phyloP scores from a whole-genome alignment of 352 stramenopile genomes.

The Pilasporangium apinafurcum region DNA sequence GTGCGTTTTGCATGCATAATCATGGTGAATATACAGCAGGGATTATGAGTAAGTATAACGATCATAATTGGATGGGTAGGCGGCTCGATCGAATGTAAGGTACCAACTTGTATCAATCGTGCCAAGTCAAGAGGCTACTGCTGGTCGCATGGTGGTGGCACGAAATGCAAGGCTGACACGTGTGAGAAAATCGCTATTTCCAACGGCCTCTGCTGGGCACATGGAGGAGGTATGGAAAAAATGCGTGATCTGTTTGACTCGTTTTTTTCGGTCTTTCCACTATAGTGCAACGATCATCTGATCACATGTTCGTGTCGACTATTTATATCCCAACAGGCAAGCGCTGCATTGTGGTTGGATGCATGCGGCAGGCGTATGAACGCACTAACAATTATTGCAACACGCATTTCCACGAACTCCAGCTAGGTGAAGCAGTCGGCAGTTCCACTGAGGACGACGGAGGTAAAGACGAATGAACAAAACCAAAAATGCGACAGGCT shows the following conservation, averaged over 20 bases:
- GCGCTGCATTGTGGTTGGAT: slow-evolving; percentile 24
- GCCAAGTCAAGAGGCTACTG: slow-evolving; percentile 27
- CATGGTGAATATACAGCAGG: background rate
- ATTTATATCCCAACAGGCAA: slow-evolving; percentile 17
- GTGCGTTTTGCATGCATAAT: background rate
- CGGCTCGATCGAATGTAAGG: slow-evolving; percentile 13
- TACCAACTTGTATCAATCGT: slow-evolving; percentile 19
- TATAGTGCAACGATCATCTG: too few species aligned
- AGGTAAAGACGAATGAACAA: too few species aligned
- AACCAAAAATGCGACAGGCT: too few species aligned
- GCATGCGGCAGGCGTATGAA: slow-evolving; percentile 47
- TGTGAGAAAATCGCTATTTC: slow-evolving; percentile 27
- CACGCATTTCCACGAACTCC: slow-evolving; percentile 30
- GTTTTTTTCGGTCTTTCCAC: too few species aligned
- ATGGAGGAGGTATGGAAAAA: slow-evolving; percentile 13
- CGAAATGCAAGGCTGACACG: slow-evolving; percentile 13
- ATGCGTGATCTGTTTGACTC: too few species aligned
- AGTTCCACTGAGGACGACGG: too few species aligned
- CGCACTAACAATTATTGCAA: slow-evolving; percentile 49
- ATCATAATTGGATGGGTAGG: slow-evolving; percentile 1
- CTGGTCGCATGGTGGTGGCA: slow-evolving; percentile 28
- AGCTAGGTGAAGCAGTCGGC: background rate
- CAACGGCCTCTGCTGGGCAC: slow-evolving; percentile 23
- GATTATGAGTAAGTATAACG: background rate
- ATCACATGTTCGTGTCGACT: background rate